Evolutionary conservation across 1,284 basidiomycete species (phyloP).

Genomic region (Bjerkandera adusta): DNA sequence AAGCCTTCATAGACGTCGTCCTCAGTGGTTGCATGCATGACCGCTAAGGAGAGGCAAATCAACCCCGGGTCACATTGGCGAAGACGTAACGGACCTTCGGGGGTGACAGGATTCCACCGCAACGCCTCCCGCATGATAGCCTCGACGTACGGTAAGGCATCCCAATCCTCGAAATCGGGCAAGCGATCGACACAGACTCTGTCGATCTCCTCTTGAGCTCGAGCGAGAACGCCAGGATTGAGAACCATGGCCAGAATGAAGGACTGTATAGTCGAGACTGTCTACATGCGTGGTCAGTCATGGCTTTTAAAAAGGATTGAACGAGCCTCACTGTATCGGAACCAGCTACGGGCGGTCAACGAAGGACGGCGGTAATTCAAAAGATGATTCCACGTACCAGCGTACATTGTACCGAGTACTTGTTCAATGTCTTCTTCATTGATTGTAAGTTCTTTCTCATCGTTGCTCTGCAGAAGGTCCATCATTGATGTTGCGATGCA

Average conservation of each 20-base stretch:
- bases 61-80: too few relatives aligned
- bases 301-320: neutral
- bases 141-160: constrained; percentile 6
- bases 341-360: neutral
- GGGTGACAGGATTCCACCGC: constrained; percentile 7
- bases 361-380: too few relatives aligned
- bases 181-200: constrained; percentile 5
- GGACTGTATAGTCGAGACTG: neutral
- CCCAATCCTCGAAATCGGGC: constrained; percentile 6
- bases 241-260: constrained; percentile 11
- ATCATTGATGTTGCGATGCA: constrained; percentile 2
- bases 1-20: constrained; percentile 18
- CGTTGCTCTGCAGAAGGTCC: neutral
- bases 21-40: neutral
- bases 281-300: constrained; percentile 1
- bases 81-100: neutral
- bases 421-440: neutral
- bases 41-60: too few relatives aligned
- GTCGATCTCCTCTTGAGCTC: constrained; percentile 7
- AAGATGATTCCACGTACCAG: neutral
- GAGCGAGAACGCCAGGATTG: neutral
- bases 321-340: constrained; percentile 7
- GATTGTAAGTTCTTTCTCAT: neutral
- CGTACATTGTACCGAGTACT: neutral
- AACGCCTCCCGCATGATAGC: constrained; percentile 6